phyloP scores from a whole-genome alignment of 257 asterid species.

The Solanum phureja region DNA sequence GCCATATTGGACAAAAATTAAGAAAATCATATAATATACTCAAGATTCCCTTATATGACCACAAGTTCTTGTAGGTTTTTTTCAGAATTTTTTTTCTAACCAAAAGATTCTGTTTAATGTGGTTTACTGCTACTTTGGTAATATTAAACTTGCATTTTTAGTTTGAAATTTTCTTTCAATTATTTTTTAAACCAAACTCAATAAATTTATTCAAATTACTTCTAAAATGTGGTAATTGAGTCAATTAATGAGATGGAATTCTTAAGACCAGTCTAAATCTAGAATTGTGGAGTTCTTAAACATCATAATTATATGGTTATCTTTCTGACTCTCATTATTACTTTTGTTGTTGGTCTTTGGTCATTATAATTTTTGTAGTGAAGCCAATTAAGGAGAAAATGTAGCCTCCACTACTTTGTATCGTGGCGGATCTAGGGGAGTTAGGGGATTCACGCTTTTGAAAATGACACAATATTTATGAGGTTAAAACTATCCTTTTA shows the following conservation, averaged over 20 bases:
- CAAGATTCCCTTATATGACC: neutral
- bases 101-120: neutral
- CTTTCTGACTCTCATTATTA: neutral
- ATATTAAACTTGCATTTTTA: neutral
- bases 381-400: neutral
- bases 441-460: neutral
- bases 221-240: neutral
- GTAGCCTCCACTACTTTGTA: neutral
- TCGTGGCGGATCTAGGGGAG: neutral
- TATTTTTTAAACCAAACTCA: neutral
- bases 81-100: neutral
- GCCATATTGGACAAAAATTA: neutral
- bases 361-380: neutral
- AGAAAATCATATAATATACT: neutral
- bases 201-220: neutral
- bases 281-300: neutral
- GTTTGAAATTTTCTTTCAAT: neutral
- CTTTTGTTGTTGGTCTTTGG: neutral
- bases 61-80: neutral
- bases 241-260: neutral
- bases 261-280: neutral
- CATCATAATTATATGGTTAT: neutral
- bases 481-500: neutral
- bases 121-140: neutral
- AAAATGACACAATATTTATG: neutral